phyloP scores from a whole-genome alignment of 2,329 filamentous ascomycete genomes.

The Ophiostoma piceae region DNA sequence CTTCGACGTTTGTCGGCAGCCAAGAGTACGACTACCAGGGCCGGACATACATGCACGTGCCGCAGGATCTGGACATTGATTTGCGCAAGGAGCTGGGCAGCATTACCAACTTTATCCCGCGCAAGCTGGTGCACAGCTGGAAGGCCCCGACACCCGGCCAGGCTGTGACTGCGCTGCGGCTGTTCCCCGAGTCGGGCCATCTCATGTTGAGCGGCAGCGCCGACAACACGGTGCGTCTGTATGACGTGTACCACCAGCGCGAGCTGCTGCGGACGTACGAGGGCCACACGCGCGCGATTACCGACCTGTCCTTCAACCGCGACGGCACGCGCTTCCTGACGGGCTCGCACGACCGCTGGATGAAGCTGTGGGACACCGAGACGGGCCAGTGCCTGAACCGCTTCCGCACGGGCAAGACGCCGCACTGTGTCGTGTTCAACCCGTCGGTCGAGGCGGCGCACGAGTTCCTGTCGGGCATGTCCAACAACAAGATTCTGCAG shows the following conservation, averaged over 20 bases:
- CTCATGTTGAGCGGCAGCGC: slow-evolving; percentile 84
- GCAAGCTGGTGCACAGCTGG: slow-evolving; percentile 89
- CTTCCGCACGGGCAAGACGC: slow-evolving; percentile 90
- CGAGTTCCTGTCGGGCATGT: slow-evolving; percentile 95
- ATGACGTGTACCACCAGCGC: slow-evolving; percentile 86
- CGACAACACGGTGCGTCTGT: slow-evolving; percentile 86
- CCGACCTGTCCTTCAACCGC: slow-evolving; percentile 81
- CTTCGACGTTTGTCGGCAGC: slow-evolving; percentile 77
- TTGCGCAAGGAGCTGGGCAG: slow-evolving; percentile 75
- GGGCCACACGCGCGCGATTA: slow-evolving; percentile 84
- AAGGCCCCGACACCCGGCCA: slow-evolving; percentile 57
- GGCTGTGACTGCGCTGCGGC: slow-evolving; percentile 80
- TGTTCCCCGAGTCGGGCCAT: slow-evolving; percentile 85
- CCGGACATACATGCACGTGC: slow-evolving; percentile 90
- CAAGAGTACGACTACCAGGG: slow-evolving; percentile 89
- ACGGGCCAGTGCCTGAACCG: slow-evolving; percentile 81
- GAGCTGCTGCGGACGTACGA: slow-evolving; percentile 87
- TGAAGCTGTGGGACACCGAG: slow-evolving; percentile 98
- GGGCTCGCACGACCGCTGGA: slow-evolving; percentile 87
- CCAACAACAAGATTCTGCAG: slow-evolving; percentile 97
- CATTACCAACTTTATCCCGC: slow-evolving; percentile 85
- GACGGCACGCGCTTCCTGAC: slow-evolving; percentile 82
- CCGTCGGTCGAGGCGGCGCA: slow-evolving; percentile 69
- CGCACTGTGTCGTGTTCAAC: slow-evolving; percentile 92
- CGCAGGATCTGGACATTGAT: slow-evolving; percentile 82